Base-by-base conservation (phyloP, 345 rosid species). In the Anastatica hierochuntica region DNA sequence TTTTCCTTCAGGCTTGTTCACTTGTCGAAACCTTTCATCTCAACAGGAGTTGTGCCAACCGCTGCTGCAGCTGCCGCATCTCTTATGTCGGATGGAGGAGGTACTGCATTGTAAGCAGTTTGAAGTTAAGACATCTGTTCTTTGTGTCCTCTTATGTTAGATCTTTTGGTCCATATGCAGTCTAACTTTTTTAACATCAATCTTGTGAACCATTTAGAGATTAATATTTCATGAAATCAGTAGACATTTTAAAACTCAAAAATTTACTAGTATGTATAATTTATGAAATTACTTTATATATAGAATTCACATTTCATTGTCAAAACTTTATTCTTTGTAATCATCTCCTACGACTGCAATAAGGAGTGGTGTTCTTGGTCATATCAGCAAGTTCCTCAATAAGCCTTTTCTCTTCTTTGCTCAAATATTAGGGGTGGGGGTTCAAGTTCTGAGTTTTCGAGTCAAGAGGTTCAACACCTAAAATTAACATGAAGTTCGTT, bases 21-120 rank as follows among this genome's bases (percentile, higher is more conserved):
- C 71, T 77, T 88, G 72, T 88, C 98, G 46, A 92, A 88, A 69
- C 95, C 94, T 2, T 85, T 84, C 45, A 74, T 81, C 43, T 70
- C 83, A 2, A 78, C 84, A 0, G 96, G 96, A 24, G 96, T 92
- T 62, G 98, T 92, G 58, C 86, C 96, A 17, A 88, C 97, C 8
- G 96, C 98, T 7, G 96, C 98, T 3, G 92, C 96, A 0, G 96
- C 98, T 12, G 95, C 96, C 4, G 95, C 95, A 31, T 84, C 97
- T 49, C 95, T 92, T 7, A 83, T 92, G 94, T 92, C 90, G 2
- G 97, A 88, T 75, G 98, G 96, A 33, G 98, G 95, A 23, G 95
- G 96, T 58, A 79, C 96, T 53, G 70, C 83, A 27, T 67, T 80
- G 36, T 79, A 72, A 65, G 10, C 12, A 35, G 42, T 14, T 45